These are phyloP conservation scores for Paramyrothecium roridum DNA, from an alignment of 2,329 filamentous ascomycete species.

Conservation along the genomic window DNA sequence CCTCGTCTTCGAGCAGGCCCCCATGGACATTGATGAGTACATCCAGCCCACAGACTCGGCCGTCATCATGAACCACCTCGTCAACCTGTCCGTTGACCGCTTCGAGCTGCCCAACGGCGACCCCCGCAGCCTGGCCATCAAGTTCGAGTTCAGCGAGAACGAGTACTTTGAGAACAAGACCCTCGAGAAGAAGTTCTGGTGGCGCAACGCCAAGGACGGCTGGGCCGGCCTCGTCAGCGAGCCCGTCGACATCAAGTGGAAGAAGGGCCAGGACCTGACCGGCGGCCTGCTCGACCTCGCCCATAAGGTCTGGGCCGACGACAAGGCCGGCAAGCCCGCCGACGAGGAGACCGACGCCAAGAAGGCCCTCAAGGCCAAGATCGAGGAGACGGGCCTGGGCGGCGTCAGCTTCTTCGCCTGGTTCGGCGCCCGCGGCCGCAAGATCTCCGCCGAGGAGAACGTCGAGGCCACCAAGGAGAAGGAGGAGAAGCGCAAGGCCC, in stretches of 20 bases:
- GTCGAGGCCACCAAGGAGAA: slow-evolving; percentile 58
- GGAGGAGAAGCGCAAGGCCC: slow-evolving; percentile 49
- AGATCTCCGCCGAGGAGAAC: slow-evolving; percentile 71
- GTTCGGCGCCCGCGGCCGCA: slow-evolving; percentile 76
- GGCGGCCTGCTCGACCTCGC: slow-evolving; percentile 74
- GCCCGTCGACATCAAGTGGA: slow-evolving; percentile 86
- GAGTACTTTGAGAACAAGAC: slow-evolving; percentile 75
- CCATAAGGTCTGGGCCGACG: slow-evolving; percentile 62
- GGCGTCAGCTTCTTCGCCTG: slow-evolving; percentile 81
- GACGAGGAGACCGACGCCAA: slow-evolving; percentile 42
- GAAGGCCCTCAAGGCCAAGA: slow-evolving; percentile 50
- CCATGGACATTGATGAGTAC: slow-evolving; percentile 81
- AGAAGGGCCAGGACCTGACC: slow-evolving; percentile 75
- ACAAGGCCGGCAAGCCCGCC: slow-evolving; percentile 42
- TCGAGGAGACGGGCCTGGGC: slow-evolving; percentile 58
- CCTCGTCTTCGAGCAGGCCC: slow-evolving; percentile 85
- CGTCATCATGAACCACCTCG: slow-evolving; percentile 67
- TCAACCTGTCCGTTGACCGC: slow-evolving; percentile 68
- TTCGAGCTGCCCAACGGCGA: slow-evolving; percentile 78
- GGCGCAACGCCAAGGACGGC: slow-evolving; percentile 64
- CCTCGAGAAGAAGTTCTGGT: slow-evolving; percentile 91
- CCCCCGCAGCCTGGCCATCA: slow-evolving; percentile 75
- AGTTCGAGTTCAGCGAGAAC: slow-evolving; percentile 77
- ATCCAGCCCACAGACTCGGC: slow-evolving; percentile 78
- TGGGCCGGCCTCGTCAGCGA: slow-evolving; percentile 81